These are phyloP conservation scores for Tulasnella sp. DNA, from an alignment of 768 basidiomycete genomes.

Conservation along the genomic window DNA sequence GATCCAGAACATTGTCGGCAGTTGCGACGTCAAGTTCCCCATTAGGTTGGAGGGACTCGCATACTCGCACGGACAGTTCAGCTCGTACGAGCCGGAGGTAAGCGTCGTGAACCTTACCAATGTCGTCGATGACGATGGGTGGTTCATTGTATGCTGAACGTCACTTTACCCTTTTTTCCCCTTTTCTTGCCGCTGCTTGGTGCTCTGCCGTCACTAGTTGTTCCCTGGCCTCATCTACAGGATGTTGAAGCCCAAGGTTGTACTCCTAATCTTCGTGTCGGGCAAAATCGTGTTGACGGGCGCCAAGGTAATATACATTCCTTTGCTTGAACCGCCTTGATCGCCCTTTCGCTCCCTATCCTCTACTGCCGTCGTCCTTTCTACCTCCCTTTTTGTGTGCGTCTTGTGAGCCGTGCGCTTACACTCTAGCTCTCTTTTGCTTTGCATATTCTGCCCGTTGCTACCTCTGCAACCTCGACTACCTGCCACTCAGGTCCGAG, in stretches of 20 bases:
- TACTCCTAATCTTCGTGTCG: conserved; percentile 95
- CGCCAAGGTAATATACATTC: conserved; percentile 69
- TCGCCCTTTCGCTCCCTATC: background rate
- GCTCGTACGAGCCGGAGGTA: conserved; percentile 96
- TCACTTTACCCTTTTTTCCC: background rate
- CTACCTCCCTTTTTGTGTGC: conserved; percentile 27
- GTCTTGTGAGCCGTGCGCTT: background rate
- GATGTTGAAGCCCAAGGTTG: conserved; percentile 99
- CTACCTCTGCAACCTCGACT: conserved; percentile 30
- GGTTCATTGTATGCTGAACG: background rate
- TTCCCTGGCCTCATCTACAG: conserved; percentile 99
- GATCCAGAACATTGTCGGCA: conserved; percentile 98
- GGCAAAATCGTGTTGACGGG: conserved; percentile 99
- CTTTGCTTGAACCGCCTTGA: conserved; percentile 12
- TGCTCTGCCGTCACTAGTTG: conserved; percentile 45
- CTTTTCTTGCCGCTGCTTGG: background rate
- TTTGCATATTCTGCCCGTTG: conserved; percentile 39
- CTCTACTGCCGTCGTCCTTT: background rate
- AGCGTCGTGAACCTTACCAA: conserved; percentile 27
- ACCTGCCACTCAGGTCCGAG: conserved; percentile 61
- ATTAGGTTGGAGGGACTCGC: conserved; percentile 96
- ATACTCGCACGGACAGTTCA: conserved; percentile 96
- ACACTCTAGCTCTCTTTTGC: conserved; percentile 10
- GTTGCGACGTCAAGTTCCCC: conserved; percentile 98
- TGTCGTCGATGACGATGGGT: background rate